Conservation (phyloP, 768 basidiomycete genomes). For the Tylopilus vinaceipallidus region DNA sequence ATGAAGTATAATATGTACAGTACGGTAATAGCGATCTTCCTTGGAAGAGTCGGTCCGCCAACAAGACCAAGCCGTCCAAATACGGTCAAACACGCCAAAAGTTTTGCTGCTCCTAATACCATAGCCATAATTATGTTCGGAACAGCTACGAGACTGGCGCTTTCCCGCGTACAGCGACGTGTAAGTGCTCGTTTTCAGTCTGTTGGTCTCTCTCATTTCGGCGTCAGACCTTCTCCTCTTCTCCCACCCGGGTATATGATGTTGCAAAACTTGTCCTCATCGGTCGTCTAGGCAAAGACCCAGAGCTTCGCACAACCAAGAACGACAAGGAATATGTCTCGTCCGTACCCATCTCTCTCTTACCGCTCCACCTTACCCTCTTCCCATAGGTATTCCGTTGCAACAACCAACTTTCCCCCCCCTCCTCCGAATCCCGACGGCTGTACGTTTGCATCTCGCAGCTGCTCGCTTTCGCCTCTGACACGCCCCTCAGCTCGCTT, state of each 20-base stretch:
- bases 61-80: conserved; percentile 13
- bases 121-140: conserved; percentile 61
- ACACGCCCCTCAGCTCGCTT: conserved; percentile 44
- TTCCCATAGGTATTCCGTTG: conserved; percentile 65
- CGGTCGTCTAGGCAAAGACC: conserved; percentile 69
- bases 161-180: conserved; percentile 42
- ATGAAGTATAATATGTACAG: neutral
- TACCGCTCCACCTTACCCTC: neutral
- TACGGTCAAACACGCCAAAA: conserved; percentile 16
- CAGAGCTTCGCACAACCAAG: conserved; percentile 66
- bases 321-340: conserved; percentile 75
- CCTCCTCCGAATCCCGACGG: conserved; percentile 60
- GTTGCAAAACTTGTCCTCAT: conserved; percentile 76
- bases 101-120: neutral
- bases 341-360: conserved; percentile 41
- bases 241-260: conserved; percentile 52
- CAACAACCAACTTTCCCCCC: conserved; percentile 61
- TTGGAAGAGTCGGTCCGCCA: neutral
- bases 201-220: neutral
- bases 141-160: conserved; percentile 43
- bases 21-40: conserved; percentile 7
- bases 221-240: conserved; percentile 63
- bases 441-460: conserved; percentile 40
- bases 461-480: neutral
- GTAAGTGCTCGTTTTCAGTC: conserved; percentile 37